A percentile compares a stretch with the other conserved stretches of the same genome.
phyloP scores from a whole-genome alignment of 331 rosid genomes.

The Dryas integrifolia region DNA sequence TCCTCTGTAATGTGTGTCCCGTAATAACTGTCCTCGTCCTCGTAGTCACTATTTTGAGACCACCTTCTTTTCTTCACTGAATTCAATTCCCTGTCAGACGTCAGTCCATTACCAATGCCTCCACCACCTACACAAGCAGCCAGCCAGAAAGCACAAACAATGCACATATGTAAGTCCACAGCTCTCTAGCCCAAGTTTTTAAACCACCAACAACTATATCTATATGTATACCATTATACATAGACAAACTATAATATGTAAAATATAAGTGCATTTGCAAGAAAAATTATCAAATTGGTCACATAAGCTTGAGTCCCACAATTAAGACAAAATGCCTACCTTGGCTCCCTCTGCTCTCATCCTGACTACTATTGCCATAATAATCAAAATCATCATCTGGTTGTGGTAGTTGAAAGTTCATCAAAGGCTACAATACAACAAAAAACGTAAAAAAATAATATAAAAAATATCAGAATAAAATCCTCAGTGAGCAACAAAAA shows the following conservation, averaged over 20 bases:
- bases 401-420: slow-evolving; percentile 89
- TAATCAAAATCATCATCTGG: slow-evolving; percentile 87
- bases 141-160: slow-evolving; percentile 30
- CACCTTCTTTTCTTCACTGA: slow-evolving; percentile 56
- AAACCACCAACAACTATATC: neutral
- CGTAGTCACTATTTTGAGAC: slow-evolving; percentile 62
- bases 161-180: slow-evolving; percentile 18
- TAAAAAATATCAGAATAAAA: slow-evolving; percentile 11
- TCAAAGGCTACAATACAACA: slow-evolving; percentile 76
- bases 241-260: neutral
- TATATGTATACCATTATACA: neutral
- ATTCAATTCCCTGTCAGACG: slow-evolving; percentile 52
- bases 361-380: slow-evolving; percentile 96
- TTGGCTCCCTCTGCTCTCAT: slow-evolving; percentile 95
- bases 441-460: slow-evolving; percentile 25
- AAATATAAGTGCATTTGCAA: slow-evolving; percentile 21
- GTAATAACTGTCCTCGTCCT: slow-evolving; percentile 55
- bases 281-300: slow-evolving; percentile 13
- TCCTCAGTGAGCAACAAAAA: slow-evolving; percentile 3
- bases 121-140: slow-evolving; percentile 63
- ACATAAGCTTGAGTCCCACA: slow-evolving; percentile 1
- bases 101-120: slow-evolving; percentile 56
- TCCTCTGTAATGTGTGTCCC: slow-evolving; percentile 68
- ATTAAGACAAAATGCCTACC: slow-evolving; percentile 44
- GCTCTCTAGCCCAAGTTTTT: slow-evolving; percentile 18